Conservation (phyloP, 805 yeast species). For the Starmerella cellae region DNA sequence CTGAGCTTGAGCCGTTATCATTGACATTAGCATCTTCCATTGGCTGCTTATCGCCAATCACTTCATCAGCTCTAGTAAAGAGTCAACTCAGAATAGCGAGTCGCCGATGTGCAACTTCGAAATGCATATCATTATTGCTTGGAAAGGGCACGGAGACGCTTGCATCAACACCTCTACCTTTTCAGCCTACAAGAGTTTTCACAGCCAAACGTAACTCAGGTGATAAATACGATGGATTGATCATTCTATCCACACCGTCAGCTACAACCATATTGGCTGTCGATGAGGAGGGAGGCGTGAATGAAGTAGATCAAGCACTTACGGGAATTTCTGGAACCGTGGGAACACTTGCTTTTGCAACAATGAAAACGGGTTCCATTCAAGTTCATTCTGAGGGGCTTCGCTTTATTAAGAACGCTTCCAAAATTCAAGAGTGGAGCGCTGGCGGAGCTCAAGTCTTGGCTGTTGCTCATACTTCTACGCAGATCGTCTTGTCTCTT, state of each 20-base stretch:
- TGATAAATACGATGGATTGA: slow-evolving; percentile 45
- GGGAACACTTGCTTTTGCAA: slow-evolving; percentile 55
- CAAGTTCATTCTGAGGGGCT: slow-evolving; percentile 67
- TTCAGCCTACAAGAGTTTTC: slow-evolving; percentile 47
- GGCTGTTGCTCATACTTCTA: slow-evolving; percentile 46
- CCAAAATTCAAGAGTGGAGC: slow-evolving; percentile 51
- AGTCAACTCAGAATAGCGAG: not conserved
- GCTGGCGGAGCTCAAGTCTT: slow-evolving; percentile 60
- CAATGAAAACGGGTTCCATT: slow-evolving; percentile 53
- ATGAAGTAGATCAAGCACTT: slow-evolving; percentile 44
- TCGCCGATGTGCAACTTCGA: not conserved
- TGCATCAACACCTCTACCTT: slow-evolving; percentile 61
- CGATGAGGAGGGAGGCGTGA: slow-evolving; percentile 54
- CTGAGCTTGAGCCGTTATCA: slow-evolving; percentile 37
- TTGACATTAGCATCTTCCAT: not conserved
- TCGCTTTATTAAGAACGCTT: slow-evolving; percentile 34
- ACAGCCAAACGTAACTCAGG: slow-evolving; percentile 39
- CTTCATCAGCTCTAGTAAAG: slow-evolving; percentile 1
- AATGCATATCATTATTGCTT: not conserved
- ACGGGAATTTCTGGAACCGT: slow-evolving; percentile 46
- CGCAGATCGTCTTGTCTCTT: slow-evolving; percentile 58
- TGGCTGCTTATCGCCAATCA: slow-evolving; percentile 4
- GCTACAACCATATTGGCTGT: slow-evolving; percentile 62
- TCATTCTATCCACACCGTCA: slow-evolving; percentile 51
- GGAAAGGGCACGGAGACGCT: slow-evolving; percentile 34